These are phyloP conservation scores for Zalaria sp. DNA, from an alignment of 2,329 filamentous ascomycete genomes.

Conservation along the genomic window DNA sequence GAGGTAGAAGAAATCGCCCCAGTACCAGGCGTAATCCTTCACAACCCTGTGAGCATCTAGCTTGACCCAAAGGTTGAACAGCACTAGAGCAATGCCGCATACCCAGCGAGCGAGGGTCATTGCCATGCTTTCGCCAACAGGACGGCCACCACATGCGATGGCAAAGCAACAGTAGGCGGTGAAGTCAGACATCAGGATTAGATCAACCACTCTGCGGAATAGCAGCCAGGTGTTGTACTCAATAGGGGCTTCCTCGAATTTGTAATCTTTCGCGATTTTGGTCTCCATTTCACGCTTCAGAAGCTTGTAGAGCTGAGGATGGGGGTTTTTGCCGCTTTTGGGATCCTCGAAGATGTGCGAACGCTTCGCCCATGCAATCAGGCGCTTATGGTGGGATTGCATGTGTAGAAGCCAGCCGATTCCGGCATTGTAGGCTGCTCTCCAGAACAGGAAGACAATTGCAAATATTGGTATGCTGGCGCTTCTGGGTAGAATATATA, in stretches of 20 bases:
- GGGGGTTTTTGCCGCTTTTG: conserved; percentile 63
- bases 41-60: conserved; percentile 94
- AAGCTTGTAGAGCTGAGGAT: conserved; percentile 67
- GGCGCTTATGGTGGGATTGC: conserved; percentile 76
- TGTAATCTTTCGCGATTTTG: conserved; percentile 88
- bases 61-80: conserved; percentile 98
- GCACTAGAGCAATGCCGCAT: conserved; percentile 61
- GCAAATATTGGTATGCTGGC: conserved; percentile 69
- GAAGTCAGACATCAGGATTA: conserved; percentile 99
- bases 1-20: conserved; percentile 98
- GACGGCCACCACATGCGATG: conserved; percentile 67
- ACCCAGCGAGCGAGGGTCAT: conserved; percentile 66
- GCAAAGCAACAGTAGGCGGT: conserved; percentile 94
- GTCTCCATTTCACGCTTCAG: conserved; percentile 84
- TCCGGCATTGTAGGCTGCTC: conserved; percentile 81
- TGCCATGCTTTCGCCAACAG: conserved; percentile 53
- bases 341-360: conserved; percentile 78
- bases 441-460: conserved; percentile 78
- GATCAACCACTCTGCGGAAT: conserved; percentile 86
- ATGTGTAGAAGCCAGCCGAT: conserved; percentile 80
- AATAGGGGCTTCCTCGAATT: conserved; percentile 80
- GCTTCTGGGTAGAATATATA: conserved; percentile 56
- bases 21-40: conserved; percentile 99
- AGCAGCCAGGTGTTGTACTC: conserved; percentile 99
- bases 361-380: conserved; percentile 78